Base-by-base conservation (phyloP, 2,329 filamentous ascomycete species). In the Triangularia setosa region DNA sequence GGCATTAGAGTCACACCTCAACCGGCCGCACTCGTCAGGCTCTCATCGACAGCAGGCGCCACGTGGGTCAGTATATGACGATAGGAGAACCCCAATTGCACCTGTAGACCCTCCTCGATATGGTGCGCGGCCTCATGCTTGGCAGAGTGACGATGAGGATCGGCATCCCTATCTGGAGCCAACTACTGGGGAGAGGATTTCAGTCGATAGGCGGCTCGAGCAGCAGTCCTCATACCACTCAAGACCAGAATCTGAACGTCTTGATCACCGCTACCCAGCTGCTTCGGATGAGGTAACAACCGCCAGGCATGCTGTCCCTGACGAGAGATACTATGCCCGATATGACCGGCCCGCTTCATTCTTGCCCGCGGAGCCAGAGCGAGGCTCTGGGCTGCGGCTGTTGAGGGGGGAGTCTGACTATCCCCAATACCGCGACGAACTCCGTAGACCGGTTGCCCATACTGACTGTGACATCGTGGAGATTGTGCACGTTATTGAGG, bases 401-500 rank as follows among this genome's bases (percentile, higher is more conserved):
- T 9, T 27, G 23, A 24, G 23, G 9, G 52, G 25, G 16, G 67
- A 62, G 28, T 74, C 73, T 54, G 76, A 76, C 18, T 76, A 77
- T 57, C 75, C 75, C 56, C 73, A 72, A 6, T 70, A 72, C 18
- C 76, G 75, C 62, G 71, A 70, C 28, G 73, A 76, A 54, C 72
- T 73, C 23, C 61, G 40, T 35, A 71, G 69, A 55, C 40, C 71
- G 66, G 25, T 66, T 68, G n/a, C 73, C 9, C 63, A 53, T 48
- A 66, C 70, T 4, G 70, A 72, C n/a, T n/a, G n/a, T 54, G 68
- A 74, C 56, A 68, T 76, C 4, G 80, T 79, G 64, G 82, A 84
- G 69, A 73, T 82, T 11, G 75, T 84, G 33, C 77, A 79, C 44
- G 77, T 81, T 7, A 74, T 76, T 12, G 79, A 81, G 68, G 73